Percentiles rank a stretch among this genome's conserved stretches.
These are phyloP conservation scores for Kazachstania viticola DNA, from an alignment of 805 yeast species.

Conservation along the genomic window DNA sequence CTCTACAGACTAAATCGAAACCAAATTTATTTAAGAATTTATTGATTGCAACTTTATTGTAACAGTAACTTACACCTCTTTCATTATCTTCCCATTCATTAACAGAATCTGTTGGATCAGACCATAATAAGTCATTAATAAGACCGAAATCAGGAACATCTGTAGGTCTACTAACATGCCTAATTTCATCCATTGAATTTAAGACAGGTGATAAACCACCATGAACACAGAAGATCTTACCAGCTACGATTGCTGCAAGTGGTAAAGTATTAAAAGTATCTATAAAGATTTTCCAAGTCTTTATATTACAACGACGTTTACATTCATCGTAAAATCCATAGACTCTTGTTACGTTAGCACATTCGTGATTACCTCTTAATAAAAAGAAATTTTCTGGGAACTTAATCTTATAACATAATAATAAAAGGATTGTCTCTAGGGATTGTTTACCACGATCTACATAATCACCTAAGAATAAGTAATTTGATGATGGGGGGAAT, in stretches of 20 bases:
- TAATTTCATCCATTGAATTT: conserved; percentile 53
- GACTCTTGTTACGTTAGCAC: conserved; percentile 92
- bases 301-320: conserved; percentile 82
- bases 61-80: conserved; percentile 72
- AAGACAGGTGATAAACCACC: conserved; percentile 75
- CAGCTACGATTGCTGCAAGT: conserved; percentile 89
- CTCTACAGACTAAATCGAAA: conserved; percentile 69
- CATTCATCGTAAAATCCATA: conserved; percentile 98
- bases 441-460: conserved; percentile 97
- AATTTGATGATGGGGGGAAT: conserved; percentile 89
- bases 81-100: conserved; percentile 71
- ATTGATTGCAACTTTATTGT: conserved; percentile 64
- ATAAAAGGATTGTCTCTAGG: conserved; percentile 75
- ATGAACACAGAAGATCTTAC: conserved; percentile 84
- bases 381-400: conserved; percentile 93
- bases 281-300: conserved; percentile 86
- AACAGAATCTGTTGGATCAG: conserved; percentile 56
- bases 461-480: conserved; percentile 88
- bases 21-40: conserved; percentile 53
- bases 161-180: conserved; percentile 64
- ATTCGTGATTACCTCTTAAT: conserved; percentile 92
- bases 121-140: conserved; percentile 71
- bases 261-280: conserved; percentile 95
- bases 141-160: conserved; percentile 76
- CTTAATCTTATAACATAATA: conserved; percentile 88